A percentile compares a stretch with the other conserved stretches of the same genome.
Conservation (phyloP, 305 asterid genomes). For the Andrographis paniculata region DNA sequence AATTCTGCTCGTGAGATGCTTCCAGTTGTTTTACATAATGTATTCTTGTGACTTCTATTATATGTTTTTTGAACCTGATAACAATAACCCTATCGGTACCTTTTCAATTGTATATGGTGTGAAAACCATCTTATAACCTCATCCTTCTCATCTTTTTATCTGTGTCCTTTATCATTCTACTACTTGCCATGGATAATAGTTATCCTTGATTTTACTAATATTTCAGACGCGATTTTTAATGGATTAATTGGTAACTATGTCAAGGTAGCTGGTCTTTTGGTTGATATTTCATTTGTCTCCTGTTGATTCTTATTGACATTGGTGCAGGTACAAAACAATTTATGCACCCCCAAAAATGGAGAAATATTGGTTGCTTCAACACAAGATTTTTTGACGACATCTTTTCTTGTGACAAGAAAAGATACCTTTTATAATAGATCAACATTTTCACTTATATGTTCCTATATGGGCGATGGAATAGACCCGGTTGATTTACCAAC, state of each 20-base stretch:
- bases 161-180: too few relatives aligned
- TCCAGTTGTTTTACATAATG: conserved; percentile 1
- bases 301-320: conserved; percentile 19
- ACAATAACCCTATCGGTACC: not conserved
- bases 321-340: conserved; percentile 95
- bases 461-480: conserved; percentile 87
- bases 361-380: conserved; percentile 99
- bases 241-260: not conserved
- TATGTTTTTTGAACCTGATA: conserved; percentile 2
- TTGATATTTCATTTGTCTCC: conserved; percentile 8
- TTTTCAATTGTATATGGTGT: too few relatives aligned
- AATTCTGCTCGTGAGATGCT: not conserved
- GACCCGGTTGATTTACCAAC: conserved; percentile 87
- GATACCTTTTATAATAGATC: conserved; percentile 97
- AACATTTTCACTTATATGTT: conserved; percentile 79
- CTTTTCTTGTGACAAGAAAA: conserved; percentile 90
- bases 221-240: too few relatives aligned
- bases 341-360: conserved; percentile 98
- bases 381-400: conserved; percentile 92
- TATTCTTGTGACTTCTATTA: conserved; percentile 5
- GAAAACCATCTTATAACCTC: not conserved
- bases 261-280: conserved; percentile 9
- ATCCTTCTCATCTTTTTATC: not conserved
- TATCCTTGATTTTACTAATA: not conserved
- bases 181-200: too few relatives aligned